Base-by-base conservation (phyloP, 1,139 yeast genomes). In the Meyerozyma carpophila region DNA sequence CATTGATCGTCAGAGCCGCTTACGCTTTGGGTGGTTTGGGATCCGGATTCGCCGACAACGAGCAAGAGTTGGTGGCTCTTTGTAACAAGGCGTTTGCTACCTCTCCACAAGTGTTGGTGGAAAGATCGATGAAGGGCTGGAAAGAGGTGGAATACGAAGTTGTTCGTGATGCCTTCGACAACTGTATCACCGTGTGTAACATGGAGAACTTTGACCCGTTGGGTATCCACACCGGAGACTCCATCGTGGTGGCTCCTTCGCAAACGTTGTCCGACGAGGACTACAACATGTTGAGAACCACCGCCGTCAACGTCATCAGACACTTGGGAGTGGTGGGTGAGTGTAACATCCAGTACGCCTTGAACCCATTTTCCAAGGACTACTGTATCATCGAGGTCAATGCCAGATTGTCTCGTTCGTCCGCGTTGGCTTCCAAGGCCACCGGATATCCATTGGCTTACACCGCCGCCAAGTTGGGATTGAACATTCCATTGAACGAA, bases 251-350 rank as follows among this genome's bases (percentile, higher is more conserved):
- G 60, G 98, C 98, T 46, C 98, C 98, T 45, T 91, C 98, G 37
- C 98, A 93, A 73, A 93, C 98, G 36, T 75, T 93, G 55, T 86
- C 96, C 27, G 98, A 93, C 62, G 98, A 90, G 66, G 98, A 93
- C 61, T 93, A 91, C 76, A 89, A 93, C 70, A 93, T 93, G 98
- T 78, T 93, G 62, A 84, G 98, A 73, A 88, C 98, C 39, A 89
- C 98, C 45, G 98, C 98, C 42, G 95, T 93, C 55, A 93, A 93
- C 56, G 96, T 93, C 54, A 93, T 93, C 55, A 86, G 98, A 71
- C 98, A 93, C 62, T 77, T 93, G 61, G 98, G 98, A 59, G 98
- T 93, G 64, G 98, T 93, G 61, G 98, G 98, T 78, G 98, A 93
- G 74, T 93, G 98, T 79, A 93, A 93, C 75, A 89, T 93, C 61